These are phyloP conservation scores for Paracoccidioides lutzii DNA, from an alignment of 2,329 filamentous ascomycete genomes.

Conservation along the genomic window DNA sequence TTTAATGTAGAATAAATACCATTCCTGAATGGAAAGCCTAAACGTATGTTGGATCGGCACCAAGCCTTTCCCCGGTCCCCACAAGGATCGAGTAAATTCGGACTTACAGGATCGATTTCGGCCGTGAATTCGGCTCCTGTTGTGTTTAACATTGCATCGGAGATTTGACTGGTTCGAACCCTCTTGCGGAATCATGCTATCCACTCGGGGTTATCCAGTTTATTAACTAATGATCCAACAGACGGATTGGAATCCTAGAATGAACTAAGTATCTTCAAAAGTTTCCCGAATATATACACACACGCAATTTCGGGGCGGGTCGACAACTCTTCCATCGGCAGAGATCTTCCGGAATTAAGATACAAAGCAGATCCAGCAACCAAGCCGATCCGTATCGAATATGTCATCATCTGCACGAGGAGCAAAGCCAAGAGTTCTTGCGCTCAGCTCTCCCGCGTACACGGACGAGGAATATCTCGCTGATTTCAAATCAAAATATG, in stretches of 20 bases:
- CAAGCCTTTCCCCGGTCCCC: neutral
- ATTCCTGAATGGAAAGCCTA: too few relatives aligned
- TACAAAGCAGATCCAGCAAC: neutral
- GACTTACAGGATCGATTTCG: too few relatives aligned
- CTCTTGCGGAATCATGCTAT: too few relatives aligned
- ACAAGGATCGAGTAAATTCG: too few relatives aligned
- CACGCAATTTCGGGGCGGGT: neutral
- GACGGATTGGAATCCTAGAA: neutral
- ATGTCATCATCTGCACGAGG: neutral
- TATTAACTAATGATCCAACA: too few relatives aligned
- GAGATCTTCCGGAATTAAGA: neutral
- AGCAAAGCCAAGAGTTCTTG: constrained; percentile 6
- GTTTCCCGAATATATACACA: neutral
- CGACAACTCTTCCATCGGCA: neutral
- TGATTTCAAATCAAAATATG: constrained; percentile 8
- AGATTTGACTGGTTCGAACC: too few relatives aligned
- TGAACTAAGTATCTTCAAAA: neutral
- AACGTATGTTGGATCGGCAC: neutral
- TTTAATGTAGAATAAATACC: too few relatives aligned
- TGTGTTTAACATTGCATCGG: too few relatives aligned
- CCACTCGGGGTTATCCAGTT: too few relatives aligned
- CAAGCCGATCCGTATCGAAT: neutral
- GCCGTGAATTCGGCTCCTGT: too few relatives aligned
- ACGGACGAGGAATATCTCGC: constrained; percentile 6
- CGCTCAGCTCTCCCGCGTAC: constrained; percentile 5